Conservation (phyloP, 2,329 filamentous ascomycete species). For the Chrysoporthe austroafricana region DNA sequence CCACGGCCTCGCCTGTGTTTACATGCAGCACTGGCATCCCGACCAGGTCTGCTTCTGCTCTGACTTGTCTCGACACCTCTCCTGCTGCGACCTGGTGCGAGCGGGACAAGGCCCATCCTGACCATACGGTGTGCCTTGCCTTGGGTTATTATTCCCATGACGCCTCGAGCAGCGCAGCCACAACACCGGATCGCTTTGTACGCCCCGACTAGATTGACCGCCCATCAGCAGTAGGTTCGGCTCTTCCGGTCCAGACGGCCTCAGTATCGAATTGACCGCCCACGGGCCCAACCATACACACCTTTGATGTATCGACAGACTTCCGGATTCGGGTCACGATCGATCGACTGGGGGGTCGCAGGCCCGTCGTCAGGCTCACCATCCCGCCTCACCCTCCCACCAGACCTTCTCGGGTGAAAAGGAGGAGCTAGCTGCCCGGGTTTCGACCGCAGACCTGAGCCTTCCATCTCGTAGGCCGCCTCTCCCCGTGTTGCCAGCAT, state of each 20-base stretch:
- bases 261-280: neutral
- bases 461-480: neutral
- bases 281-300: neutral
- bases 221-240: neutral
- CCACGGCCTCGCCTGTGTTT: neutral
- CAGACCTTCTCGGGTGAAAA: constrained; percentile 8
- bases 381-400: neutral
- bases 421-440: too few relatives aligned
- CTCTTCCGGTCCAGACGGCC: constrained; percentile 1
- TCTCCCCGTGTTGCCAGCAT: constrained; percentile 47
- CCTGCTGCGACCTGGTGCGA: neutral
- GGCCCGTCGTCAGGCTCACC: constrained; percentile 15
- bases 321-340: constrained; percentile 28
- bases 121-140: too few relatives aligned
- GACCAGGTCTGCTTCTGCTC: neutral
- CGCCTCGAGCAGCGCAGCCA: neutral
- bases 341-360: constrained; percentile 35
- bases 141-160: neutral
- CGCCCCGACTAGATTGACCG: too few relatives aligned
- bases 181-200: neutral
- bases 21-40: neutral
- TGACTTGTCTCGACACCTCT: neutral
- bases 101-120: too few relatives aligned
- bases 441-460: neutral
- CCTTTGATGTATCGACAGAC: constrained; percentile 34